These are phyloP conservation scores for Xylaria multiplex DNA, from an alignment of 2,329 filamentous ascomycete genomes.

Conservation along the genomic window DNA sequence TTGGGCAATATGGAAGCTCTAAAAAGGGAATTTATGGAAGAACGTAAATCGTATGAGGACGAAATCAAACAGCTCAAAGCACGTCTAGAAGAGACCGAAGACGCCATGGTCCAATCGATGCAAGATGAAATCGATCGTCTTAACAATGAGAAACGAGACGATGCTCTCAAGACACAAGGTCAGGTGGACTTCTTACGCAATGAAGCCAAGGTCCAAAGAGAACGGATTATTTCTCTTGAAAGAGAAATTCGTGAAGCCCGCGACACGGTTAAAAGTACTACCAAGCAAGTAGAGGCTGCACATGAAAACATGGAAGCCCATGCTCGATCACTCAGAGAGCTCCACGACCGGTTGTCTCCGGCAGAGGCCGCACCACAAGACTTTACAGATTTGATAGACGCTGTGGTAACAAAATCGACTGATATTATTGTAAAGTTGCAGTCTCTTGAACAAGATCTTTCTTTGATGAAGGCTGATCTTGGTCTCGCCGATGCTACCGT, in stretches of 20 bases:
- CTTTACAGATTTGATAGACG: conserved; percentile 66
- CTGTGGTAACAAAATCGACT: conserved; percentile 66
- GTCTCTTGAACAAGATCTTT: conserved; percentile 67
- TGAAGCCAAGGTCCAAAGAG: conserved; percentile 67
- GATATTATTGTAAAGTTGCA: conserved; percentile 69
- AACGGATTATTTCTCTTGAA: conserved; percentile 68
- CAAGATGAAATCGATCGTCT: conserved; percentile 76
- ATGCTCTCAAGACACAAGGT: conserved; percentile 66
- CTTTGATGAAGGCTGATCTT: conserved; percentile 70
- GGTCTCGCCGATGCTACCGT: conserved; percentile 67
- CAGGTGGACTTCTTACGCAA: conserved; percentile 72
- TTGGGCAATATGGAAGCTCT: conserved; percentile 94
- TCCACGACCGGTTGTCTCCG: conserved; percentile 68
- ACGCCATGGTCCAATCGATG: conserved; percentile 82
- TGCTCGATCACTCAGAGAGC: conserved; percentile 64
- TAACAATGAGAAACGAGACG: conserved; percentile 66
- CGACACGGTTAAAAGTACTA: conserved; percentile 63
- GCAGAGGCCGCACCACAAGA: conserved; percentile 65
- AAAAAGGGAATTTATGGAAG: conserved; percentile 86
- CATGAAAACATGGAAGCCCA: conserved; percentile 65
- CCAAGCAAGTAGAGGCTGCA: conserved; percentile 60
- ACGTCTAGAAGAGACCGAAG: conserved; percentile 87
- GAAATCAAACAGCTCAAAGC: conserved; percentile 81
- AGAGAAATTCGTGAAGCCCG: conserved; percentile 64
- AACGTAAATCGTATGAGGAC: conserved; percentile 82